Evolutionary conservation across 768 basidiomycete genomes (phyloP).

Genomic region (Lactifluus subvellereus): DNA sequence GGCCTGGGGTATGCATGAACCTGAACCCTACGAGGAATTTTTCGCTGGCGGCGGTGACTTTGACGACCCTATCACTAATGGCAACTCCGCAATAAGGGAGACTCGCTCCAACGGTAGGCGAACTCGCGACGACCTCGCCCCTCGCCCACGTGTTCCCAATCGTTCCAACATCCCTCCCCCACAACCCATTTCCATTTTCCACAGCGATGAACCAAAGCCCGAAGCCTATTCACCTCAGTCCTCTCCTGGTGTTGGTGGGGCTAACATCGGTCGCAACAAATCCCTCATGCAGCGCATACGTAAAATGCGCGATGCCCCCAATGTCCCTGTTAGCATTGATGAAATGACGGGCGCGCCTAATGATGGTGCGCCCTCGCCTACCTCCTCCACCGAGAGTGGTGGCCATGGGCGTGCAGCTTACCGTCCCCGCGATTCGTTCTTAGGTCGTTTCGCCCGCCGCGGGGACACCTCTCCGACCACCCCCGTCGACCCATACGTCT

Average conservation of each 20-base stretch:
- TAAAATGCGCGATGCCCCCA: slow-evolving; percentile 82
- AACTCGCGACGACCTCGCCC: slow-evolving; percentile 39
- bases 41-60: slow-evolving; percentile 67
- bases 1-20: slow-evolving; percentile 90
- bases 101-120: slow-evolving; percentile 30
- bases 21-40: slow-evolving; percentile 88
- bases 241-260: slow-evolving; percentile 35
- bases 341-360: slow-evolving; percentile 37
- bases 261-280: slow-evolving; percentile 63
- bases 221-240: slow-evolving; percentile 37
- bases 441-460: slow-evolving; percentile 60
- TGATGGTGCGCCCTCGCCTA: slow-evolving; percentile 38
- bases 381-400: slow-evolving; percentile 36
- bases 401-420: slow-evolving; percentile 52
- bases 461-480: slow-evolving; percentile 32
- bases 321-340: slow-evolving; percentile 57
- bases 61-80: slow-evolving; percentile 52
- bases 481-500: slow-evolving; percentile 53
- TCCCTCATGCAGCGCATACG: slow-evolving; percentile 86
- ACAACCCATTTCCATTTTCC: slow-evolving; percentile 64
- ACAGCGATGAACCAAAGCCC: slow-evolving; percentile 24
- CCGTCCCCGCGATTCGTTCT: slow-evolving; percentile 65
- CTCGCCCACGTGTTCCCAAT: slow-evolving; percentile 33
- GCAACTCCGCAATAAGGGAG: slow-evolving; percentile 1
- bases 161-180: slow-evolving; percentile 68